Evolutionary conservation across 2,329 filamentous ascomycete genomes (phyloP), one percentile per base, ranked within the genome.

Genomic region (Paraconiothyrium brasiliense): DNA sequence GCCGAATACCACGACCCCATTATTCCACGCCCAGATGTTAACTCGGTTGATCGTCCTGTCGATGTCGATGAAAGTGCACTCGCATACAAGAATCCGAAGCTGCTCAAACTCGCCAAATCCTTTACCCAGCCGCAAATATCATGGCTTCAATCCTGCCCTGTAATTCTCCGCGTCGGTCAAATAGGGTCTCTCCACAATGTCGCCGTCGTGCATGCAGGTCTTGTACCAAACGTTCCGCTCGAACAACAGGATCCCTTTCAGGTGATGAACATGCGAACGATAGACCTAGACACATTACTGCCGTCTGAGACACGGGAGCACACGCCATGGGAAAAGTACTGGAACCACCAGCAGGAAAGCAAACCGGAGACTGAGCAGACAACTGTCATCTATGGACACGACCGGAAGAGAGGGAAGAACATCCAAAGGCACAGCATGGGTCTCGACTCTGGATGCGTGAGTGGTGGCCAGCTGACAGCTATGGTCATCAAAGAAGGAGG

Each of bases 191-290:
- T 89, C 76, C 86, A 89, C 39, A 84, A 89, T 60, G 83, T 96
- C 4, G 84, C 90, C 5, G 90, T 93, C 54, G 94, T 94, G 7
- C 95, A 98, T 80, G 94, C 88, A 0, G 95, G 95, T 0, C 84
- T 98, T 2, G 89, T 95, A 0, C 92, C 94, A 0, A 90, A 89
- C 5, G 81, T 97, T 0, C 78, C 86, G 0, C 83, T 97, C 14
- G 83, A 89, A 49, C 82, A 85, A 55, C 94, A 90, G 70, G 87
- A 97, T 76, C 90, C 93, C 0, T 89, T 87, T 77, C 89, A 90
- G 55, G 91, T 92, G 44, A 97, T 97, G 93, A 95, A 93, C 74
- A 96, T 99, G 92, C 89, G 93, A 59, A 92, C 89, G 7, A 86
- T 97, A 57, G 84, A 91, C 67, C 84, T 89, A 20, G 80, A 84